Evolutionary conservation across 148 eudicot genomes (phyloP).

Genomic region (Rhododendron williamsianum): DNA sequence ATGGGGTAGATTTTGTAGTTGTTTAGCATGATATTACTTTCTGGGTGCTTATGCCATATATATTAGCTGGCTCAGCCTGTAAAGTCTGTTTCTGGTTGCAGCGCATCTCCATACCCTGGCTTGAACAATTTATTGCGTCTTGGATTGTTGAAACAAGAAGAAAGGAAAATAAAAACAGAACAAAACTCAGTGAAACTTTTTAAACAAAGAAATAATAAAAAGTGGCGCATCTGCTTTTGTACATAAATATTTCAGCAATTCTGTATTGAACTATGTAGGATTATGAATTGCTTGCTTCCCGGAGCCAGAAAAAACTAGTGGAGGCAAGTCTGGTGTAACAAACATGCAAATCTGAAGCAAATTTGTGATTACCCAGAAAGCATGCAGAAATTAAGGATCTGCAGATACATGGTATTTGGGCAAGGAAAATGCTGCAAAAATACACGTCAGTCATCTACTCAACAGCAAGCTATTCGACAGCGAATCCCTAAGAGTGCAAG

Average conservation of each 20-base stretch:
- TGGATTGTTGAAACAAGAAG: background rate
- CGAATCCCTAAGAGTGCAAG: background rate
- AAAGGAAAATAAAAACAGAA: background rate
- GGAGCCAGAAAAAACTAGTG: constrained; percentile 38
- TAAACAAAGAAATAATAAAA: background rate
- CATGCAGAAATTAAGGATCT: background rate
- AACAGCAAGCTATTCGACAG: background rate
- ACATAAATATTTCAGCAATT: background rate
- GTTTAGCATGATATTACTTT: background rate
- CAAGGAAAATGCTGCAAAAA: constrained; percentile 1
- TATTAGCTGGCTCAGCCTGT: background rate
- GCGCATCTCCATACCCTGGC: background rate
- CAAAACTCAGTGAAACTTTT: background rate
- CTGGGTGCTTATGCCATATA: background rate
- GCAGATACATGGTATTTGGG: background rate
- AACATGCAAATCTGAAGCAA: background rate
- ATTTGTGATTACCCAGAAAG: background rate
- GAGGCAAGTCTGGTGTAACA: constrained; percentile 43
- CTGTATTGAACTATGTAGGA: constrained; percentile 44
- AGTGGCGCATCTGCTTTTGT: background rate
- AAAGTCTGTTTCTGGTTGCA: background rate
- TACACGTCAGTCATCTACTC: background rate
- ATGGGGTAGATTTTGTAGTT: background rate
- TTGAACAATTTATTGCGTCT: background rate
- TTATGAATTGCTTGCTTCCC: constrained; percentile 43